Evolutionary conservation across 768 basidiomycete species (phyloP).

Genomic region (Grammothele lineata): DNA sequence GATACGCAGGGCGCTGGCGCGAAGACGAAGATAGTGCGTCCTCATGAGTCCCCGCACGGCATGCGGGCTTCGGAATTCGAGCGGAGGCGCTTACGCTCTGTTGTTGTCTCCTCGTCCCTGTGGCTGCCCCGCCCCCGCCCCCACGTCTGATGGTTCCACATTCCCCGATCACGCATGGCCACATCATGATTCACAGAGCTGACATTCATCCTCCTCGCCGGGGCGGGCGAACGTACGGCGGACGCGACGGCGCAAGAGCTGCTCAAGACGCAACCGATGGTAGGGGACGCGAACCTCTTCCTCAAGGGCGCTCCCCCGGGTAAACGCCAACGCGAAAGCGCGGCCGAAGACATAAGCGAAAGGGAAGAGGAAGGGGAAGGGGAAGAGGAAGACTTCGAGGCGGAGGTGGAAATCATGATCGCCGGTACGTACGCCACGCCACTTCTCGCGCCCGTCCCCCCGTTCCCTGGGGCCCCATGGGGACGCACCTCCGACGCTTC

Average conservation of each 20-base stretch:
- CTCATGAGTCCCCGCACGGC: no score
- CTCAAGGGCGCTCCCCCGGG: constrained; percentile 54
- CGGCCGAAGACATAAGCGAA: no score
- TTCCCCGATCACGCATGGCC: not conserved
- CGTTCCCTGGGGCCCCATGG: not conserved
- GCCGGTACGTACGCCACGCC: constrained; percentile 47
- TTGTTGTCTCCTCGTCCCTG: no score
- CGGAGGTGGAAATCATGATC: constrained; percentile 91
- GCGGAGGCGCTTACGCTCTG: no score
- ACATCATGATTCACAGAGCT: constrained; percentile 45
- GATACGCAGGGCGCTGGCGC: constrained; percentile 71
- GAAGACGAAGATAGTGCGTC: constrained; percentile 74
- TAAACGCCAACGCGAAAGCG: no score
- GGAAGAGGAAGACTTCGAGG: constrained; percentile 46
- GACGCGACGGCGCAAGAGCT: constrained; percentile 13
- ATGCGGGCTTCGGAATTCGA: no score
- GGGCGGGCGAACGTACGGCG: constrained; percentile 15
- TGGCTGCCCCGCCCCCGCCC: no score
- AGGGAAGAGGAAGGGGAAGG: no score
- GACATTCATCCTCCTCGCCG: constrained; percentile 83
- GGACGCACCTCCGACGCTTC: not conserved
- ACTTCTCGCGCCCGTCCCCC: not conserved
- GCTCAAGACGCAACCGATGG: constrained; percentile 52
- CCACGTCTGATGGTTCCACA: not conserved
- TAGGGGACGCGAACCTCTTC: constrained; percentile 93